A percentile compares a stretch with the other conserved stretches of the same genome.
These are phyloP conservation scores for Sporisorium scitamineum DNA, from an alignment of 1,284 basidiomycete species.

Conservation along the genomic window DNA sequence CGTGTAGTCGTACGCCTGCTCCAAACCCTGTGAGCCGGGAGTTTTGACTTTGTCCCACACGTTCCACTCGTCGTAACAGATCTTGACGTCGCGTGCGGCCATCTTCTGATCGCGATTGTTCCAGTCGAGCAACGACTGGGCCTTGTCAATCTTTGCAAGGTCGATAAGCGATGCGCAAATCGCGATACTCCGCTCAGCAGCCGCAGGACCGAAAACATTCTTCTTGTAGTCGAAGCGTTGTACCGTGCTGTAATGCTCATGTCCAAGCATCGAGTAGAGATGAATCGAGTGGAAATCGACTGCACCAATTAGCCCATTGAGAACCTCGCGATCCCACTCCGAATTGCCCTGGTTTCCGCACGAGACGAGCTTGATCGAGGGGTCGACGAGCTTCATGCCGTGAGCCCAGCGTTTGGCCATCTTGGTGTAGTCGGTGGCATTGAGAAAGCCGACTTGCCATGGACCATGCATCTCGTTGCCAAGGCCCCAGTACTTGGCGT, in stretches of 20 bases:
- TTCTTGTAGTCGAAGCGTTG: conserved; percentile 72
- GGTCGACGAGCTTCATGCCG: conserved; percentile 76
- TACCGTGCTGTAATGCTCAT: conserved; percentile 49
- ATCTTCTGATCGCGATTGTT: conserved; percentile 42
- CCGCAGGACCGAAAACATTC: conserved; percentile 71
- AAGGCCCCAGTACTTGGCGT: conserved; percentile 72
- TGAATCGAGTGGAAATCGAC: conserved; percentile 71
- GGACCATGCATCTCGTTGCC: conserved; percentile 74
- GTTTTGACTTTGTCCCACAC: conserved; percentile 74
- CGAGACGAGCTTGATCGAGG: conserved; percentile 74
- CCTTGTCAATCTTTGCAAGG: conserved; percentile 63
- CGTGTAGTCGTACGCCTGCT: conserved; percentile 75
- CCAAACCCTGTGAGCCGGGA: conserved; percentile 72
- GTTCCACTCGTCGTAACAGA: conserved; percentile 76
- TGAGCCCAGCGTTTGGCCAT: conserved; percentile 77
- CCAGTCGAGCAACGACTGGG: conserved; percentile 35
- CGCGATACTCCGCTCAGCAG: conserved; percentile 70
- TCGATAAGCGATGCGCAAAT: conserved; percentile 71
- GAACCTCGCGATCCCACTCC: conserved; percentile 70
- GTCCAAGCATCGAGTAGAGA: conserved; percentile 57
- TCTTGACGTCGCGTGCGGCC: conserved; percentile 59
- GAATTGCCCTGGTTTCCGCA: conserved; percentile 75
- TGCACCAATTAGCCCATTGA: conserved; percentile 69
- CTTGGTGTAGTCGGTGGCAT: conserved; percentile 75
- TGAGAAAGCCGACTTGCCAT: conserved; percentile 78